Percentiles rank a stretch among this genome's conserved stretches.
Evolutionary conservation across 176 grass and related monocot genomes (phyloP).

Genomic region (Musa itinerans): DNA sequence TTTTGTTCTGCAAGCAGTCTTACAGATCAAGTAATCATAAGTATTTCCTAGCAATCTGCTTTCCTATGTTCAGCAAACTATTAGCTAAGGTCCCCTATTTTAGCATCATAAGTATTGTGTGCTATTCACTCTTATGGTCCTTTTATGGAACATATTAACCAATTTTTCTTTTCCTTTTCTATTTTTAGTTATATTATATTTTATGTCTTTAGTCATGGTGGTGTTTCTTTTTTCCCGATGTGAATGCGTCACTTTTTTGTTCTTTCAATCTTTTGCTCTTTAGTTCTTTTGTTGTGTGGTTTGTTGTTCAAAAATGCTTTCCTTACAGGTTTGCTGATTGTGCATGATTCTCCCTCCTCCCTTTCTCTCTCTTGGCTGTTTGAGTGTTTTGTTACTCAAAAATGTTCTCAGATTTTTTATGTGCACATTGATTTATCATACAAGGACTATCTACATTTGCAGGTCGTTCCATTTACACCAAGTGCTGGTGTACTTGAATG

Average conservation of each 20-base stretch:
- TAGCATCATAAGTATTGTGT: background rate
- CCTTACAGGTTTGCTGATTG: background rate
- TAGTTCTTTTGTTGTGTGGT: too few relatives aligned
- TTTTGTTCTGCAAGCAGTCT: background rate
- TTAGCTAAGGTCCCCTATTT: too few relatives aligned
- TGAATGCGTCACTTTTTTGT: background rate
- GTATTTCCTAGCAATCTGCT: too few relatives aligned
- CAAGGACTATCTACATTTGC: background rate
- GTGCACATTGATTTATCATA: background rate
- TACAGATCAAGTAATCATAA: background rate
- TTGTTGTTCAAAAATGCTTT: background rate
- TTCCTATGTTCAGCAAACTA: too few relatives aligned
- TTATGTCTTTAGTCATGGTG: too few relatives aligned
- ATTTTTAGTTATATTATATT: background rate
- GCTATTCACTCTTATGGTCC: background rate
- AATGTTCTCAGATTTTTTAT: background rate
- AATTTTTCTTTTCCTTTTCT: background rate
- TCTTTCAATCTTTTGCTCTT: background rate
- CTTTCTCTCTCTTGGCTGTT: too few relatives aligned
- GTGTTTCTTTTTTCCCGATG: too few relatives aligned
- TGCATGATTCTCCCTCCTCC: too few relatives aligned
- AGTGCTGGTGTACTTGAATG: slow-evolving; percentile 97
- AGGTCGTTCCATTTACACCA: slow-evolving; percentile 98
- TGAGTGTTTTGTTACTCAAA: too few relatives aligned
- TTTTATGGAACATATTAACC: background rate